Evolutionary conservation across 768 basidiomycete genomes (phyloP), one percentile per base, ranked within the genome.

Genomic region (Pisolithus sp.): DNA sequence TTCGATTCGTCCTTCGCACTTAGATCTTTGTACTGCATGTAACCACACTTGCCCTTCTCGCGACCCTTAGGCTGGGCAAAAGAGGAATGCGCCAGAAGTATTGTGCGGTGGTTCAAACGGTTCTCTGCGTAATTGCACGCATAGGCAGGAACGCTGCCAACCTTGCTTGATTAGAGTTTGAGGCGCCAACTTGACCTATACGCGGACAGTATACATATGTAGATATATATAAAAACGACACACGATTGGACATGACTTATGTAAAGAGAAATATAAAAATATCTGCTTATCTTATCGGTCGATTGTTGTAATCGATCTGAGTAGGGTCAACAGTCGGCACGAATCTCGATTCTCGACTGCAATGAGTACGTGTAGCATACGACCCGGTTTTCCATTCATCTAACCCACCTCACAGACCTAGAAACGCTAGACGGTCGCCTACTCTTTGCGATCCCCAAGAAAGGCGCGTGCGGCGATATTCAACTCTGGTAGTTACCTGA

Each of bases 371-470:
- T 60, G 1, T 20, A 1, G 15, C 0, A 12, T 28, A 7, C 6
- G 13, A 0, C 1, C 13, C 23, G 17, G 0, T 8, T 23, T 13
- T 42, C 9, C 2, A 1, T 2, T 31, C 23, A 18, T 31, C 43
- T 54, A 20, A 46, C 28, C n/a, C 20, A 26, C 4, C 3, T 1
- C 1, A 20, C 36, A 81, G 84, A 93, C 66, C 66, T 78, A n/a
- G 89, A 93, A 57, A 71, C 84, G 18, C 77, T 98, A 49, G 78
- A 90, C 54, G 93, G 91, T 44, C 82, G 93, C 40, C 64, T 95
- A 54, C 75, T 99, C 37, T 95, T 99, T 59, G 95, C 94, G 8
- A 90, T 99, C 59, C 95, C 95, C 2, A 98, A 98, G 76, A 99
- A 98, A 81, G 95, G 95, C 85, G 56, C 44, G 57, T 60, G 15